Percentiles rank a stretch among this genome's conserved stretches.
phyloP scores from a whole-genome alignment of 2,329 filamentous ascomycete genomes.

The Ophiostoma quercus region DNA sequence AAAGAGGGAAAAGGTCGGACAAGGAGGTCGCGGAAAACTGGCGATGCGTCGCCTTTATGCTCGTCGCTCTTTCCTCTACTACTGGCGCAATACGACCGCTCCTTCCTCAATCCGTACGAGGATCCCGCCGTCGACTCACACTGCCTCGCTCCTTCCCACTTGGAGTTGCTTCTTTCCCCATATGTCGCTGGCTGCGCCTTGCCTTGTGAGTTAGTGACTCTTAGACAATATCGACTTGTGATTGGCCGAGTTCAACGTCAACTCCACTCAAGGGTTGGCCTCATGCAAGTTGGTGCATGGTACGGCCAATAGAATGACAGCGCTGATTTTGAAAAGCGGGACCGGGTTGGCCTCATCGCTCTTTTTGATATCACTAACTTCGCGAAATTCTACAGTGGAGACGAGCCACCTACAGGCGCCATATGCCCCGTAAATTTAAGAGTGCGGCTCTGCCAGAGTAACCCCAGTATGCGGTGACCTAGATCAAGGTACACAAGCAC shows the following conservation, averaged over 20 bases:
- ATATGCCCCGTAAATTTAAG: neutral
- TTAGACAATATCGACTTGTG: neutral
- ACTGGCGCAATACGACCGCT: neutral
- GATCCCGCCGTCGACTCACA: neutral
- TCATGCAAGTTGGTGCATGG: neutral
- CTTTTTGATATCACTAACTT: neutral
- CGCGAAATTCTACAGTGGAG: neutral
- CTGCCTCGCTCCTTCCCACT: neutral
- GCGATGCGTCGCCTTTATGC: neutral
- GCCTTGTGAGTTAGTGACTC: neutral
- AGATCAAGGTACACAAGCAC: neutral
- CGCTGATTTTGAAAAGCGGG: neutral
- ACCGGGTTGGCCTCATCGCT: neutral
- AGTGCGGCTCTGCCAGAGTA: neutral
- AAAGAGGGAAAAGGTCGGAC: neutral
- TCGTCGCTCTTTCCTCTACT: neutral
- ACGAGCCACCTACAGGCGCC: neutral
- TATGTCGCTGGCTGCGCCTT: constrained; percentile 5
- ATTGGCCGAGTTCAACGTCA: neutral
- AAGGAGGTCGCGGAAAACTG: neutral
- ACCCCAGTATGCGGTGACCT: neutral
- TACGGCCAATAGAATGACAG: neutral
- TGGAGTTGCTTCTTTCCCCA: neutral
- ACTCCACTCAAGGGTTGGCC: neutral
- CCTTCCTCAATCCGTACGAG: neutral